Percentiles rank a stretch among this genome's conserved stretches.
phyloP scores from a whole-genome alignment of 164 flowering plant species.

The Piper betle region DNA sequence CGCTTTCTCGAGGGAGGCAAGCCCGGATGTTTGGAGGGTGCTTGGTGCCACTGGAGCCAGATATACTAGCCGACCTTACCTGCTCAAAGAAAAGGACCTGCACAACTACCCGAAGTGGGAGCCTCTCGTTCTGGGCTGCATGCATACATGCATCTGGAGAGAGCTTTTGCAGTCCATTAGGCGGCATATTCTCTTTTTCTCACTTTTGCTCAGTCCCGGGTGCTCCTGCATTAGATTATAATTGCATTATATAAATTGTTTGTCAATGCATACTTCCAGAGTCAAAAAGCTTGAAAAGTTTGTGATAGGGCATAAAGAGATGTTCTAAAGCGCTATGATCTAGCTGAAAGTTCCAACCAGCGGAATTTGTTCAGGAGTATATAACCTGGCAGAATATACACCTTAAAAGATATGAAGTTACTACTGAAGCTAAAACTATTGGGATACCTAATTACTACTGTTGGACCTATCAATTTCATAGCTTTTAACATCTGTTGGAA shows the following conservation, averaged over 20 bases:
- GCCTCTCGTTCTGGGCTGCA: constrained; percentile 91
- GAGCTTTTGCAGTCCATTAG: constrained; percentile 91
- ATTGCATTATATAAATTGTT: too few relatives aligned
- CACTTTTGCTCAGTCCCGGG: constrained; percentile 65
- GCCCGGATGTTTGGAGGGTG: constrained; percentile 36
- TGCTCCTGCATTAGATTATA: constrained; percentile 45
- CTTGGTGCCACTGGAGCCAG: constrained; percentile 41
- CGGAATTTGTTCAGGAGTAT: too few relatives aligned
- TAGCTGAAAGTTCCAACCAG: too few relatives aligned
- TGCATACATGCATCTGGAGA: constrained; percentile 90
- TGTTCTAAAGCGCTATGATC: too few relatives aligned
- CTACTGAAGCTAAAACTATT: too few relatives aligned
- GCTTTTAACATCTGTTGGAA: too few relatives aligned
- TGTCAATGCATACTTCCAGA: background rate
- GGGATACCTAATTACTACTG: too few relatives aligned
- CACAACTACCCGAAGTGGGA: constrained; percentile 76
- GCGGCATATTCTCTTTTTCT: constrained; percentile 76
- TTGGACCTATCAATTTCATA: too few relatives aligned
- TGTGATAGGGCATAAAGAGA: too few relatives aligned
- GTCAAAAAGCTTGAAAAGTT: background rate
- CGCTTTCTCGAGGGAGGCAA: constrained; percentile 22
- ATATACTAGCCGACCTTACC: constrained; percentile 39
- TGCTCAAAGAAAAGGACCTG: constrained; percentile 98
- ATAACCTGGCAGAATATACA: too few relatives aligned
- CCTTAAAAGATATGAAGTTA: too few relatives aligned